Base-by-base conservation (phyloP, 2,329 filamentous ascomycete genomes). In the Graphiopsis chlorocephala region DNA sequence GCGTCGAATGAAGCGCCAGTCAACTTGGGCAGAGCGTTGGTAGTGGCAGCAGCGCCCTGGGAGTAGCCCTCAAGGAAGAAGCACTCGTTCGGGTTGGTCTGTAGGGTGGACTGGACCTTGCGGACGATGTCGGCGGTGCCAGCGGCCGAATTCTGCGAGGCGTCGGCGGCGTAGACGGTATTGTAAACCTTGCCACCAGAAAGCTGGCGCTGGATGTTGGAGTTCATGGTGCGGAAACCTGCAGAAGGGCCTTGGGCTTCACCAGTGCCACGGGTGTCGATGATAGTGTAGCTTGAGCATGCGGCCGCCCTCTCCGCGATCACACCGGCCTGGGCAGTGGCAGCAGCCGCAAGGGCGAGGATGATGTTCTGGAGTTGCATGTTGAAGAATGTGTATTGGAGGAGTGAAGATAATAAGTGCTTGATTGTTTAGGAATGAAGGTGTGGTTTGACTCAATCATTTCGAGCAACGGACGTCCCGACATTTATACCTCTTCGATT, bases 31-130 rank as follows among this genome's bases (percentile, higher is more conserved):
- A 78, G 60, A 6, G 76, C 76, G 50, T 76, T 72, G 4, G 75
- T 72, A 0, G 76, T 78, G 0, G 75, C 76, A 8, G 74, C 71
- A 2, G 77, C 77, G 15, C 75, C 77, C 65, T 78, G 76, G 1
- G 72, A 75, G 69, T 78, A 78, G 15, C 77, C 76, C 61, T 78
- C 72, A 0, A 78, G 71, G 59, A 78, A 73, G 67, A 78, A 77
- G 67, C 76, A 78, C 59, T 72, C 70, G 42, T 71, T 68, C 1
- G 75, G 71, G 45, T 67, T 69, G 0, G 68, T 53, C 0, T 26
- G 15, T 1, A 78, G 69, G 5, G 68, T 72, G 14, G 63, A 65
- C 10, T 66, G 66, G 65, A 78, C 70, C n/a, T 75, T 68, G 68
- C 74, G 72, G 67, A 78, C 62, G 53, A 78, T 78, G 59, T 76